Evolutionary conservation across 164 flowering plant genomes (phyloP).

Genomic region (Saururus chinensis): DNA sequence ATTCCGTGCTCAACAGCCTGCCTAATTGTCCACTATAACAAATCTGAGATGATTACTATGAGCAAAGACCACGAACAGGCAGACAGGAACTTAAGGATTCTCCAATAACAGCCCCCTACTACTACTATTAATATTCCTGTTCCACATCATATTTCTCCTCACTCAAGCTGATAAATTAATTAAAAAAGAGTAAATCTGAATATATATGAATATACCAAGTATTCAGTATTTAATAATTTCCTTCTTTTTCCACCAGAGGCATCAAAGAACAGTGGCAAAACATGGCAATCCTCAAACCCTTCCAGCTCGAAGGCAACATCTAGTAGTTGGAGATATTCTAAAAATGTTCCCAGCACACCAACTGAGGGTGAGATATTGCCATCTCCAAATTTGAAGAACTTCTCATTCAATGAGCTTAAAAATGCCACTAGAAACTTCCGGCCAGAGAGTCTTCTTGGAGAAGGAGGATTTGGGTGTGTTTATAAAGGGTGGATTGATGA

Average conservation of each 20-base stretch:
- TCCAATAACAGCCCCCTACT: too few species aligned
- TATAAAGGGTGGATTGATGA: slow-evolving; percentile 91
- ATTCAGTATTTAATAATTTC: too few species aligned
- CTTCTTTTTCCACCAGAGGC: slow-evolving; percentile 20
- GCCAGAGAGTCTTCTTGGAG: slow-evolving; percentile 74
- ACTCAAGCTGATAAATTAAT: too few species aligned
- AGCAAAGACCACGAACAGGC: too few species aligned
- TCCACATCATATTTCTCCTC: too few species aligned
- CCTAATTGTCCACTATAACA: too few species aligned
- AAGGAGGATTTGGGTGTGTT: slow-evolving; percentile 90
- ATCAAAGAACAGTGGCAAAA: slow-evolving; percentile 29
- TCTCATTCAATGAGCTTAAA: slow-evolving; percentile 58
- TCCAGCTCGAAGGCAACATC: slow-evolving; percentile 34
- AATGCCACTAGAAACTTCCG: slow-evolving; percentile 80
- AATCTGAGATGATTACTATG: too few species aligned
- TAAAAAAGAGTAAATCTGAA: not conserved
- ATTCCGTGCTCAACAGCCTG: too few species aligned
- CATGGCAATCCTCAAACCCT: slow-evolving; percentile 30
- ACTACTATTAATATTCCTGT: too few species aligned
- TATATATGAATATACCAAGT: too few species aligned
- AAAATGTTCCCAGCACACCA: slow-evolving; percentile 50
- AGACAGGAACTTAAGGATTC: too few species aligned
- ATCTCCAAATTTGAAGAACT: slow-evolving; percentile 51
- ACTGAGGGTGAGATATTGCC: slow-evolving; percentile 65
- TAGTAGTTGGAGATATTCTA: slow-evolving; percentile 11